Evolutionary conservation across 768 basidiomycete genomes (phyloP).

Genomic region (Suillus luteus): DNA sequence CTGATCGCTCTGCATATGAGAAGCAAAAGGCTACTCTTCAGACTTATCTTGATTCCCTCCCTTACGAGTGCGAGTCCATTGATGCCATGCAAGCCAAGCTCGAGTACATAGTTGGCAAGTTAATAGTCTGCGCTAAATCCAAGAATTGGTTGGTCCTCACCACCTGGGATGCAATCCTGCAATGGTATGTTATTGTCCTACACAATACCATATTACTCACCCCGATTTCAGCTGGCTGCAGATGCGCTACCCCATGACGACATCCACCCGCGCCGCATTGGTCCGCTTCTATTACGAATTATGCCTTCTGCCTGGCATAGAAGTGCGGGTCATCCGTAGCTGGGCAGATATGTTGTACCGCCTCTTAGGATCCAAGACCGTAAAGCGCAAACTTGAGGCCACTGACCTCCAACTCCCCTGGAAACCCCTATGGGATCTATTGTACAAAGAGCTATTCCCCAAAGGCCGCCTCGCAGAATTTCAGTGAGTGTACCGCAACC

Average conservation of each 20-base stretch:
- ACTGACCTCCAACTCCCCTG: constrained; percentile 71
- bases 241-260: constrained; percentile 78
- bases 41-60: constrained; percentile 65
- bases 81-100: constrained; percentile 73
- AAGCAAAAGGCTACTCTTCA: constrained; percentile 63
- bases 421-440: constrained; percentile 72
- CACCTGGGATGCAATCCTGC: constrained; percentile 79
- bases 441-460: constrained; percentile 76
- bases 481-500: constrained; percentile 40
- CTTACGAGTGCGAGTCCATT: constrained; percentile 71
- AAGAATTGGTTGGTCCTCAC: constrained; percentile 75
- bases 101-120: constrained; percentile 67
- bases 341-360: constrained; percentile 83
- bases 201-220: constrained; percentile 5
- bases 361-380: constrained; percentile 65
- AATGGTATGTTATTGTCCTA: constrained; percentile 53
- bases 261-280: constrained; percentile 68
- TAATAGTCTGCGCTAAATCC: constrained; percentile 68
- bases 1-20: constrained; percentile 47
- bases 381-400: constrained; percentile 67
- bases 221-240: constrained; percentile 63
- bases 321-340: constrained; percentile 65
- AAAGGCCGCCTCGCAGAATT: constrained; percentile 62
- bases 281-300: constrained; percentile 77
- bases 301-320: constrained; percentile 74